These are phyloP conservation scores for Globisporangium megalacanthum DNA, from an alignment of 352 stramenopile genomes.

Conservation along the genomic window DNA sequence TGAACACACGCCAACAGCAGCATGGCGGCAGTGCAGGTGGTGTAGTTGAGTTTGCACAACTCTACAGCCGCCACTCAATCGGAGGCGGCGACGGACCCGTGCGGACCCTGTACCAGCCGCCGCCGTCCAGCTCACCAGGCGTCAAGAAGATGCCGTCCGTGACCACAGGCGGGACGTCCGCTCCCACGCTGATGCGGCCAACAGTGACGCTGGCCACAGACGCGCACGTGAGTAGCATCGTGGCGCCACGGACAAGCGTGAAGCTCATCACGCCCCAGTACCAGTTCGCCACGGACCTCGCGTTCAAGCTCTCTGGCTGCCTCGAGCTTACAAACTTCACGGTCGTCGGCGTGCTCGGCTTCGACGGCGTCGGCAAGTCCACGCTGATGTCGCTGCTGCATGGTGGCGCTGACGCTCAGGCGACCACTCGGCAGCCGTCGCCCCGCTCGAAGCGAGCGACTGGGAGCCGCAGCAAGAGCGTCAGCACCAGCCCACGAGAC, in stretches of 20 bases:
- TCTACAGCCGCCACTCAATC: slow-evolving; percentile 3
- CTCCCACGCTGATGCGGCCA: slow-evolving; percentile 8
- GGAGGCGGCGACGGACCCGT: slow-evolving; percentile 2
- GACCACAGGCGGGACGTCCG: not conserved
- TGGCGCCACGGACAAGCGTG: slow-evolving; percentile 24
- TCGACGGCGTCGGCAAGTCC: slow-evolving; percentile 71
- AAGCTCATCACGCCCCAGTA: slow-evolving; percentile 58
- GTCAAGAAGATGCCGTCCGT: slow-evolving; percentile 10
- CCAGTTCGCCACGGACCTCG: slow-evolving; percentile 61
- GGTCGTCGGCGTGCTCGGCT: slow-evolving; percentile 57
- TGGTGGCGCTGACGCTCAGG: not conserved
- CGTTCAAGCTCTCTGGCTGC: slow-evolving; percentile 39
- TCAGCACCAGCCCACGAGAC: not conserved
- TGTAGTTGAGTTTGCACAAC: not conserved
- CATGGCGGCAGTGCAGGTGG: not conserved
- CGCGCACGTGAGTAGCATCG: slow-evolving; percentile 7
- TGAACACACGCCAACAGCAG: slow-evolving; percentile 10
- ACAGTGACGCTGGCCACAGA: slow-evolving; percentile 3
- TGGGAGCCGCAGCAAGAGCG: not conserved
- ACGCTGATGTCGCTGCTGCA: slow-evolving; percentile 57
- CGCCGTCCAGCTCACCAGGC: slow-evolving; percentile 11
- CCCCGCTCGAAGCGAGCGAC: slow-evolving; percentile 1
- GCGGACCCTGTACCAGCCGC: slow-evolving; percentile 14
- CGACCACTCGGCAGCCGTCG: slow-evolving; percentile 9
- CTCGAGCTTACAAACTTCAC: slow-evolving; percentile 66